A percentile compares a stretch with the other conserved stretches of the same genome.
These are phyloP conservation scores for Rhytidhysteron rufulum DNA, from an alignment of 2,329 filamentous ascomycete genomes.

Conservation along the genomic window DNA sequence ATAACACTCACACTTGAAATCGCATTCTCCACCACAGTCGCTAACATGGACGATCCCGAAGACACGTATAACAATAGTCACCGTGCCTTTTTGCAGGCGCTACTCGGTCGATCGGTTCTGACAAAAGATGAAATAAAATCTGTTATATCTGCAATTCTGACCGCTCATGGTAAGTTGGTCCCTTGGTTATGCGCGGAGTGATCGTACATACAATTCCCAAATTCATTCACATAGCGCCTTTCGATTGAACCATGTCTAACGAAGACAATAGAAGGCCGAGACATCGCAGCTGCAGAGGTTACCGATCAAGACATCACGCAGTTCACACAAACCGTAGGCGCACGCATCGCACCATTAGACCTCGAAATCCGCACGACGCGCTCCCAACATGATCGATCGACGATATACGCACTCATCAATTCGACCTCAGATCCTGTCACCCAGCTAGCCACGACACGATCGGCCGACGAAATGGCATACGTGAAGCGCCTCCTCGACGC, in stretches of 20 bases:
- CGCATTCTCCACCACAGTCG: too few relatives aligned
- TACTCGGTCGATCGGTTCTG: slow-evolving; percentile 74
- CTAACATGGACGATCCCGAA: slow-evolving; percentile 1
- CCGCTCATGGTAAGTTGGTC: neutral
- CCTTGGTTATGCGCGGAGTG: neutral
- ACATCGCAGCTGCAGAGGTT: slow-evolving; percentile 58
- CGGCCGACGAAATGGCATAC: slow-evolving; percentile 81
- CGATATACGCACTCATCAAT: slow-evolving; percentile 84
- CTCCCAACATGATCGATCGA: slow-evolving; percentile 63
- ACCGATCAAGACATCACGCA: slow-evolving; percentile 63
- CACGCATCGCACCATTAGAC: slow-evolving; percentile 73
- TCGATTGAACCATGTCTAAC: slow-evolving; percentile 1
- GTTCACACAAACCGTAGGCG: slow-evolving; percentile 68
- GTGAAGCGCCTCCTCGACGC: slow-evolving; percentile 82
- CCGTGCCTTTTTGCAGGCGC: slow-evolving; percentile 85
- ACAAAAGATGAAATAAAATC: slow-evolving; percentile 70
- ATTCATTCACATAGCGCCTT: neutral
- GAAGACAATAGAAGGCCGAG: slow-evolving; percentile 30
- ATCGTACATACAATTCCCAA: neutral
- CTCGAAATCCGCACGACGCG: slow-evolving; percentile 75
- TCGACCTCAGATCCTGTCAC: slow-evolving; percentile 79
- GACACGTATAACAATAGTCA: slow-evolving; percentile 60
- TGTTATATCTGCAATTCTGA: slow-evolving; percentile 58
- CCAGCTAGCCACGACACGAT: slow-evolving; percentile 78
- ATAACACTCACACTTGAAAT: neutral